Conservation (phyloP, 345 rosid genomes). For the Populus davidiana region DNA sequence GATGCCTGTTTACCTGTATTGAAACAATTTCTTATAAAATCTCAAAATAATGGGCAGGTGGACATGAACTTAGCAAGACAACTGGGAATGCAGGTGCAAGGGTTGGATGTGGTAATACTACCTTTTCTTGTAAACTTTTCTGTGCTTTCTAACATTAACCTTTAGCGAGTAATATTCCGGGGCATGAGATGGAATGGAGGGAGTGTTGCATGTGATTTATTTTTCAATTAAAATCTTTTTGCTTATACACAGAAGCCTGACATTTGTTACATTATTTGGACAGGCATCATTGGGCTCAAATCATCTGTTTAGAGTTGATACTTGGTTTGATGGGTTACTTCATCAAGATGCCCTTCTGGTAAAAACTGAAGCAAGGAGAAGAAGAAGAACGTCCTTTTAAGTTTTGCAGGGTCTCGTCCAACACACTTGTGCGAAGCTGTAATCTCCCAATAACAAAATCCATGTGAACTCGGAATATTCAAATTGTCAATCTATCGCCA, state of each 20-base stretch:
- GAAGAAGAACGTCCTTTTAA: background rate
- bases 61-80: conserved; percentile 84
- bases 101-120: conserved; percentile 74
- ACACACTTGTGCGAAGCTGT: background rate
- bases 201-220: background rate
- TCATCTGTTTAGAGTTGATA: conserved; percentile 47
- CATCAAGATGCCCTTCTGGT: background rate
- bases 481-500: background rate
- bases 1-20: background rate
- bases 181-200: background rate
- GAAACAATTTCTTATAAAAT: background rate
- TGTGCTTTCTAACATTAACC: background rate
- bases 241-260: conserved; percentile 3
- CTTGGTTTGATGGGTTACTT: background rate
- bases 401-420: background rate
- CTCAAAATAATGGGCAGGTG: conserved; percentile 42
- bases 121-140: background rate
- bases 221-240: background rate
- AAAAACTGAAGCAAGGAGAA: background rate
- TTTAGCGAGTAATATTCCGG: background rate
- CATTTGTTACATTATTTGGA: conserved; percentile 8
- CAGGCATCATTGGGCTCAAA: conserved; percentile 87
- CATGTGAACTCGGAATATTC: background rate
- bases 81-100: conserved; percentile 95
- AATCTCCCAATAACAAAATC: background rate